Conservation (phyloP, 106 monocot species). For the Dactylorhiza incarnata region DNA sequence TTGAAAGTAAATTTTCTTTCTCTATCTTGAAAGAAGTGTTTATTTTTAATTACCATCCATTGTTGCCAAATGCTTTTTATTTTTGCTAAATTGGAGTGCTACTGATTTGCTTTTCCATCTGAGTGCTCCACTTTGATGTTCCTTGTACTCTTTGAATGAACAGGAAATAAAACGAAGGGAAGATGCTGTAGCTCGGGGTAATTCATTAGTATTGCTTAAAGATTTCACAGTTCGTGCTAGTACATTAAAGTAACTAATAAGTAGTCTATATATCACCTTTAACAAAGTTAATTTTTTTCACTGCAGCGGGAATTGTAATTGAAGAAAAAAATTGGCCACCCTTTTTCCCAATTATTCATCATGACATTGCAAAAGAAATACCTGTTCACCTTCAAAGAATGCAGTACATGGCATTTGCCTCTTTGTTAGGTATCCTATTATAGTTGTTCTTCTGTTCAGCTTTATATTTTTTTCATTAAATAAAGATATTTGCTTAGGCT, state of each 20-base stretch:
- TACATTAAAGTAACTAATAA: neutral
- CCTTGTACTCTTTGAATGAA: neutral
- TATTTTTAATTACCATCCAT: neutral
- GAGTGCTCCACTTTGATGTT: constrained; percentile 6
- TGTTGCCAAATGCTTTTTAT: neutral
- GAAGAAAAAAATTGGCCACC: constrained; percentile 98
- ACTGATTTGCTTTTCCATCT: neutral
- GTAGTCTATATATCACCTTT: neutral
- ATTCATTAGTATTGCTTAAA: neutral
- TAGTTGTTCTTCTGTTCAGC: neutral
- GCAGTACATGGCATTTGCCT: constrained; percentile 95
- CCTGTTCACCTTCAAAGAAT: constrained; percentile 79
- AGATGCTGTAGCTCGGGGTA: constrained; percentile 17
- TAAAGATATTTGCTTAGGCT: neutral
- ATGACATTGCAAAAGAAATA: constrained; percentile 93
- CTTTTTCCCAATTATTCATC: constrained; percentile 92
- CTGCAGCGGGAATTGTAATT: constrained; percentile 71
- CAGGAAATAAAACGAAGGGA: constrained; percentile 22
- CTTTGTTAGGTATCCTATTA: constrained; percentile 65
- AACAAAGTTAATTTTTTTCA: neutral
- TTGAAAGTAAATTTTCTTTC: neutral
- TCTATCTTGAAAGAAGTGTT: neutral
- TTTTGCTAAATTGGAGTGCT: neutral
- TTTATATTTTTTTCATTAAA: neutral
- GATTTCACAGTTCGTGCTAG: neutral